These are phyloP conservation scores for Rubroshorea leprosula DNA, from an alignment of 345 rosid genomes.

Conservation along the genomic window DNA sequence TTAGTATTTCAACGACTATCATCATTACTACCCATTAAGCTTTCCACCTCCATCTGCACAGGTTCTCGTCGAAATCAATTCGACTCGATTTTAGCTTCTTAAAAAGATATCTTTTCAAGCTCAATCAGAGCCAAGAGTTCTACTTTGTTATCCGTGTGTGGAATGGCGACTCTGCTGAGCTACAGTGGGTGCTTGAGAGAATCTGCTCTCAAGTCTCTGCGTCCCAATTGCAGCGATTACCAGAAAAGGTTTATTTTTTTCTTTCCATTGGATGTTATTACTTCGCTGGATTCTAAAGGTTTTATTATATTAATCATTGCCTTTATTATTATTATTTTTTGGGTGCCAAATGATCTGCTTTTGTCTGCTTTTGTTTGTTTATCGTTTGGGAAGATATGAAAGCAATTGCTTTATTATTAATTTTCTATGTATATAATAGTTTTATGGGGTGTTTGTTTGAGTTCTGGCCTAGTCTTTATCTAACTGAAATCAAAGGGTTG, in stretches of 20 bases:
- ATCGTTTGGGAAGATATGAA: too few species aligned
- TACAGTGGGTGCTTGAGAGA: constrained; percentile 34
- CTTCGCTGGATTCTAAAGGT: background rate
- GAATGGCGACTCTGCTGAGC: constrained; percentile 42
- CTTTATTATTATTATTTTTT: too few species aligned
- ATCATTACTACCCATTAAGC: constrained; percentile 18
- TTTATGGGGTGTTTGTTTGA: background rate
- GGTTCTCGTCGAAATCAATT: background rate
- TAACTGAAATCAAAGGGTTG: too few species aligned
- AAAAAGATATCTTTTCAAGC: background rate
- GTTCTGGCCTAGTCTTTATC: too few species aligned
- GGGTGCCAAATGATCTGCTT: background rate
- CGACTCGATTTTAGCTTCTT: background rate
- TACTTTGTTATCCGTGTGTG: background rate
- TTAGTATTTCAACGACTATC: constrained; percentile 18
- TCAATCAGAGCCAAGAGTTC: background rate
- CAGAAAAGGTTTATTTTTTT: constrained; percentile 36
- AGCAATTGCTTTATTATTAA: too few species aligned
- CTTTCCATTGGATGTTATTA: background rate
- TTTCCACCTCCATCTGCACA: background rate
- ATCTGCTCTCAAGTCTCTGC: constrained; percentile 25
- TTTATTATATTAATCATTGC: background rate
- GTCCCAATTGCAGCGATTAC: constrained; percentile 22
- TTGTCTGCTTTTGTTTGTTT: background rate
- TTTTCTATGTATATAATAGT: too few species aligned